Evolutionary conservation across 1,284 basidiomycete genomes (phyloP).

Genomic region (Boletellus dicymbophilus): DNA sequence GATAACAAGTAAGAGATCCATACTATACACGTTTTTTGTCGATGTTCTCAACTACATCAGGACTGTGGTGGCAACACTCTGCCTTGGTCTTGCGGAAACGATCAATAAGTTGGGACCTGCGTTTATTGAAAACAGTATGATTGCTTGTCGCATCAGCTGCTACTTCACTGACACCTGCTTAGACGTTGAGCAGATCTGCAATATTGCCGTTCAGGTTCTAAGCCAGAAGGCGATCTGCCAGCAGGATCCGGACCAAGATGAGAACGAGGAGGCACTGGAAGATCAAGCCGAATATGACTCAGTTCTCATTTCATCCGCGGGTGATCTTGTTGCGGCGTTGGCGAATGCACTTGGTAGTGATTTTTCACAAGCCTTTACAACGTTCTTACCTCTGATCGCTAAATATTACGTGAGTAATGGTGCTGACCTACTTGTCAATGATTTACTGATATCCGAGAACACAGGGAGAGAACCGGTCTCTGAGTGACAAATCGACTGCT

Average conservation of each 20-base stretch:
- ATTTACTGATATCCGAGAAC: constrained; percentile 12
- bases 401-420: constrained; percentile 84
- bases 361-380: constrained; percentile 83
- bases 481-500: constrained; percentile 91
- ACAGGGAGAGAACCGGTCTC: constrained; percentile 82
- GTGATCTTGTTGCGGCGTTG: constrained; percentile 92
- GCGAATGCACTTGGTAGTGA: constrained; percentile 85
- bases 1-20: constrained; percentile 90
- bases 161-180: constrained; percentile 13
- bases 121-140: constrained; percentile 73
- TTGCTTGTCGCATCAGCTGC: not conserved
- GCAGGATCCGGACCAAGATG: constrained; percentile 94
- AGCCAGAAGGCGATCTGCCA: constrained; percentile 96
- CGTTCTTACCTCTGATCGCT: constrained; percentile 88
- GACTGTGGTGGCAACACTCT: constrained; percentile 85
- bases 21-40: constrained; percentile 1
- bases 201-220: constrained; percentile 80
- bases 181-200: constrained; percentile 84
- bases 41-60: constrained; percentile 45
- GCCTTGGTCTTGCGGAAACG: constrained; percentile 87
- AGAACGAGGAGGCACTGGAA: constrained; percentile 76
- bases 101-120: constrained; percentile 90
- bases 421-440: not conserved
- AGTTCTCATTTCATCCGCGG: constrained; percentile 91
- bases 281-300: constrained; percentile 97